Evolutionary conservation across 148 eudicot species (phyloP), one percentile per base, ranked within the genome.

Genomic region (Rhododendron molle): DNA sequence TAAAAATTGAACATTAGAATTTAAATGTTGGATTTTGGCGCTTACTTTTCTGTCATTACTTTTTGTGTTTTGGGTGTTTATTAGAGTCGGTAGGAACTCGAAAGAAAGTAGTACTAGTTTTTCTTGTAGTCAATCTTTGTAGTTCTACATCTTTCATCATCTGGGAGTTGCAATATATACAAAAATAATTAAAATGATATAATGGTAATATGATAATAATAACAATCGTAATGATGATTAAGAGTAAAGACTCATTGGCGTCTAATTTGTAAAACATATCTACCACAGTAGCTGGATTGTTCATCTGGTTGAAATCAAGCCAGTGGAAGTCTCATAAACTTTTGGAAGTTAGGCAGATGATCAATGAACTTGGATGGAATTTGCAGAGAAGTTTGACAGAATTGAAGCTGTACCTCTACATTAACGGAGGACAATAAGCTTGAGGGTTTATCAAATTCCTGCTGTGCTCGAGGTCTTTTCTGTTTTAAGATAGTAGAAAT

Each of bases 401-500:
- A 58, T 38, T 62, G 11, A 79, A 65, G 77, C 46, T 85, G 49
- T 13, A 13, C 7, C 18, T 47, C 76, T 46, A 5, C 52, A n/a
- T 80, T 46, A 23, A 18, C 16, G 5, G 32, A 58, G 83, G 72
- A 78, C 50, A 21, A 12, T 20, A 52, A 62, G 49, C 50, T 80
- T 62, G 56, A 80, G 50, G 46, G 9, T 79, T 65, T 23, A 21
- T 52, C 36, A 46, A 78, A 18, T 62, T 30, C 46, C 26, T 83
- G 14, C 21, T 36, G 38, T n/a, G 20, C 52, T 62, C 81, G 26
- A 56, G 49, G 7, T 44, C 81, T 49, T 86, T 86, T 38, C 81
- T 67, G 88, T 85, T 47, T 85, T 49, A 52, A 76, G 38, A 26
- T 16, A 52, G 72, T 46, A 82, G 28, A 28, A 72, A 90, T 96